phyloP scores from a whole-genome alignment of 2,329 filamentous ascomycete species.

The Stachybotrys chlorohalonatus region DNA sequence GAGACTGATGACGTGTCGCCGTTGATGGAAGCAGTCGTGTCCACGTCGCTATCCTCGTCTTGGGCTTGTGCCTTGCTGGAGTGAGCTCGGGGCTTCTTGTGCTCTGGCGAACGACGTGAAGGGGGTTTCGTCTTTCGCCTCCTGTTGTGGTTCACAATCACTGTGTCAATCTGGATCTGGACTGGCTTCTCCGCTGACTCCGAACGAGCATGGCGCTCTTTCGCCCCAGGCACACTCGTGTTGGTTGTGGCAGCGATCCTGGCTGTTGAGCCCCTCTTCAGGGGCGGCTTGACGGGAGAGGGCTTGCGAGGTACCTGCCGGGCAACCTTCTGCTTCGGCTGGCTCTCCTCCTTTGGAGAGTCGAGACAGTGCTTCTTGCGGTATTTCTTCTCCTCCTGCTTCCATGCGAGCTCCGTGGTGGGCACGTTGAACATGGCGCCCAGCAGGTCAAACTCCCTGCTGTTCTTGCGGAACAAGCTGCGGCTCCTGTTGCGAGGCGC shows the following conservation, averaged over 20 bases:
- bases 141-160: neutral
- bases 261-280: neutral
- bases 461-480: conserved; percentile 1
- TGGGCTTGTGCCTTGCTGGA: neutral
- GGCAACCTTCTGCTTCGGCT: neutral
- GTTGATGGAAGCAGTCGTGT: neutral
- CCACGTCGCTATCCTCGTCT: neutral
- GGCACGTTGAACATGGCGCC: conserved; percentile 17
- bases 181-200: neutral
- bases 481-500: conserved; percentile 8
- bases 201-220: too few species aligned
- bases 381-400: neutral
- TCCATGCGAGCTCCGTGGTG: neutral
- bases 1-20: neutral
- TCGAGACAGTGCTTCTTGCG: neutral
- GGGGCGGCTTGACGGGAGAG: neutral
- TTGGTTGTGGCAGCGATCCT: neutral
- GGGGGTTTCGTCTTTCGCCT: neutral
- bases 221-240: neutral
- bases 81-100: too few species aligned
- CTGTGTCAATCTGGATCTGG: neutral
- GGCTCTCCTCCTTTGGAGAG: neutral
- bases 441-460: conserved; percentile 15
- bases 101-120: too few species aligned
- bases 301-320: too few species aligned